Evolutionary conservation across 1,139 yeast genomes (phyloP), one percentile per base, ranked within the genome.

Genomic region (Debaryomyces sp.): DNA sequence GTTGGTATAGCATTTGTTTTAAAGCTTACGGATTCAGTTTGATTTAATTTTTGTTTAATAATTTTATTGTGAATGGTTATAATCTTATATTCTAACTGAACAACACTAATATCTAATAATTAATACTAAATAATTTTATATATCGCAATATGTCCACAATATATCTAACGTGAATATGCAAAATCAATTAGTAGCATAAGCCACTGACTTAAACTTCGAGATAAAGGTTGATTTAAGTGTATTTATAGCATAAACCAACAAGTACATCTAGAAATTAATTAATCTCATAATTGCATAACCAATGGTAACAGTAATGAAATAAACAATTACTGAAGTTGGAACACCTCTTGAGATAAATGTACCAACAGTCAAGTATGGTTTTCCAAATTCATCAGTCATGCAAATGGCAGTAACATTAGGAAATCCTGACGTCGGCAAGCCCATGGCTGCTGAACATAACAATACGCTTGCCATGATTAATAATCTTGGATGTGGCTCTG

Each of bases 381-480:
- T 79, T 21, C 90, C 90, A 50, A 85, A 76, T 50, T 84, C 86
- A 60, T 86, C 90, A 3, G 86, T 78, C 86, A 84, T 84, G 47
- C 89, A 84, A 54, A 85, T 85, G 1, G 91, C 91, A n/a, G 89
- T 85, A 27, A 85, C 88, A 59, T 85, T 86, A 21, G 92, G 92
- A 71, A 85, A 86, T 1, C 92, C 92, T 1, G 87, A 81, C 2
- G 89, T 84, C 2, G 91, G 89, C 50, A 86, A 71, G 24, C 89
- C 91, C 90, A 86, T 85, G 53, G 91, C 92, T 48, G 87, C 83
- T 7, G 89, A 84, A 34, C 90, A 82, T 53, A 86, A 71, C 50
- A 85, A 69, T 3, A 89, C 84, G 62, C 85, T 82, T 37, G 84
- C 82, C 77, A 85, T 84, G 53, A 85, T 83, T 56, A 86, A 71